These are phyloP conservation scores for Insectozyma bohioensis DNA, from an alignment of 1,139 yeast genomes.

Conservation along the genomic window DNA sequence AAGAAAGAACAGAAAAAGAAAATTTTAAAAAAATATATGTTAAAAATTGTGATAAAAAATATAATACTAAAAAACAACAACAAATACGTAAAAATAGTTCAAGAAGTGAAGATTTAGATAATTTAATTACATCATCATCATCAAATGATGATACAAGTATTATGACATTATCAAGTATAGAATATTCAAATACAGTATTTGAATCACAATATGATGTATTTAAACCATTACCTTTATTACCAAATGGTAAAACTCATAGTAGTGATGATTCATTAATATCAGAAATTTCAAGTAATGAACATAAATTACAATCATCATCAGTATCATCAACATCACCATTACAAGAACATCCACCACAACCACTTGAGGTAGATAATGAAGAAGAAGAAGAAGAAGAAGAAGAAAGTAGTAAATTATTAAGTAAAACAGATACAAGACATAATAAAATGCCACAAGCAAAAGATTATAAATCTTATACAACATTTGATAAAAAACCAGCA, in stretches of 20 bases:
- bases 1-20: constrained; percentile 31
- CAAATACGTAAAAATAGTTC: neutral
- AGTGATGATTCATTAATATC: no score
- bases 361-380: constrained; percentile 6
- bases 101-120: constrained; percentile 1
- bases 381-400: constrained; percentile 3
- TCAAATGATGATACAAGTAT: constrained; percentile 39
- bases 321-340: constrained; percentile 1
- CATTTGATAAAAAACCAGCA: constrained; percentile 12
- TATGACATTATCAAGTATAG: constrained; percentile 49
- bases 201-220: constrained; percentile 46
- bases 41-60: no score
- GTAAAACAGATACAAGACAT: constrained; percentile 3
- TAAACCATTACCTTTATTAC: constrained; percentile 31
- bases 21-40: constrained; percentile 32
- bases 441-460: constrained; percentile 12
- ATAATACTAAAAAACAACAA: constrained; percentile 9
- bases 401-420: neutral
- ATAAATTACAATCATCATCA: neutral
- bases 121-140: constrained; percentile 13
- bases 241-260: no score
- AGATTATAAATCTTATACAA: constrained; percentile 12
- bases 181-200: constrained; percentile 56
- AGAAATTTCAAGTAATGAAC: no score
- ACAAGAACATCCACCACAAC: neutral